Conservation (phyloP, 2,329 filamentous ascomycete genomes). For the Ambrosiella beaveri region DNA sequence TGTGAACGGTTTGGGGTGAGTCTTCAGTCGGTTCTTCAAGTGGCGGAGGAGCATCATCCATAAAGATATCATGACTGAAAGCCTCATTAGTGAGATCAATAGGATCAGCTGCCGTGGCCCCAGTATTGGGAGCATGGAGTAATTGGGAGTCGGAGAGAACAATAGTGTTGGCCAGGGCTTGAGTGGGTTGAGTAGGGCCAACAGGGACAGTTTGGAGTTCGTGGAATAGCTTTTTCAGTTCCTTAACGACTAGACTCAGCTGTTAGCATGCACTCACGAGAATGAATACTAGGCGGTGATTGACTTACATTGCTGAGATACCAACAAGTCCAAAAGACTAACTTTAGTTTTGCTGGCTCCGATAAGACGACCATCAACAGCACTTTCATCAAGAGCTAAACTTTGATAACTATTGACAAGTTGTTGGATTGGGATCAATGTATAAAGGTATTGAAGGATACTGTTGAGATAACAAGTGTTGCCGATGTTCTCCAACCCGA, state of each 20-base stretch:
- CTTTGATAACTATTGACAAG: slow-evolving; percentile 62
- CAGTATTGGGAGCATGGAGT: slow-evolving; percentile 2
- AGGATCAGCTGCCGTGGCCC: neutral
- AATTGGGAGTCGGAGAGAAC: slow-evolving; percentile 33
- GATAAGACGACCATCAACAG: slow-evolving; percentile 49
- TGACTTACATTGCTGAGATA: slow-evolving; percentile 55
- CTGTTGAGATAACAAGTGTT: slow-evolving; percentile 99
- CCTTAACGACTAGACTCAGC: slow-evolving; percentile 45
- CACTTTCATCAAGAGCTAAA: slow-evolving; percentile 50
- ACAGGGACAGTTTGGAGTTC: slow-evolving; percentile 48
- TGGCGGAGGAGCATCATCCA: slow-evolving; percentile 5
- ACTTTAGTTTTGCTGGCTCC: slow-evolving; percentile 44
- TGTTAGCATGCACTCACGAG: neutral
- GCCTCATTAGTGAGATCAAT: neutral
- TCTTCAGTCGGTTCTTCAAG: neutral
- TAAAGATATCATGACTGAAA: slow-evolving; percentile 4
- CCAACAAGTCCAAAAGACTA: slow-evolving; percentile 40
- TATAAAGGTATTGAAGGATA: slow-evolving; percentile 87
- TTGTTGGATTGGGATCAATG: slow-evolving; percentile 62
- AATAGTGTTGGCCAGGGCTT: slow-evolving; percentile 64
- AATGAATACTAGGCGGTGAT: neutral
- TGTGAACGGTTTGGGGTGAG: slow-evolving; percentile 3
- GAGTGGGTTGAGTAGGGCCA: slow-evolving; percentile 50
- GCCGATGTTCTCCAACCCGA: slow-evolving; percentile 81
- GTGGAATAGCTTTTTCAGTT: slow-evolving; percentile 53